These are phyloP conservation scores for Scheffersomyces illinoinensis DNA, from an alignment of 1,139 yeast genomes.

Conservation along the genomic window DNA sequence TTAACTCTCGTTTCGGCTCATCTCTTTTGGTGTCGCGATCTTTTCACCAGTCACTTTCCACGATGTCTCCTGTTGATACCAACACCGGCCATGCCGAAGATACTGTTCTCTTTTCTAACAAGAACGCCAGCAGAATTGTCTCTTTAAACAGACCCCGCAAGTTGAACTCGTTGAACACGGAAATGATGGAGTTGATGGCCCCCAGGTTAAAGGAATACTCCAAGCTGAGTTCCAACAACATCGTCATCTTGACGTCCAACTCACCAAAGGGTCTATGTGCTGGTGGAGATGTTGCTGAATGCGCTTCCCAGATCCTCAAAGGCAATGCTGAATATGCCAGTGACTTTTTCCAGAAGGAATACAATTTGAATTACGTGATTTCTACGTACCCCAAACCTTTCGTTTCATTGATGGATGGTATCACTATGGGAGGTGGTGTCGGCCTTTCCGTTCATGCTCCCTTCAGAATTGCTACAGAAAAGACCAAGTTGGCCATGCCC, in stretches of 20 bases:
- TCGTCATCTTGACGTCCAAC: constrained; percentile 70
- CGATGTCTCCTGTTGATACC: background rate
- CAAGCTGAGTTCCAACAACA: constrained; percentile 62
- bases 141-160: constrained; percentile 80
- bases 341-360: constrained; percentile 77
- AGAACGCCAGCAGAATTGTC: constrained; percentile 70
- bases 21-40: background rate
- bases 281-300: constrained; percentile 91
- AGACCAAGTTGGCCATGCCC: constrained; percentile 94
- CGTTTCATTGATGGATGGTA: constrained; percentile 84
- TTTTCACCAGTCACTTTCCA: background rate
- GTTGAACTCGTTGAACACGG: constrained; percentile 78
- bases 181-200: constrained; percentile 74
- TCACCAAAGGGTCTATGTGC: constrained; percentile 73
- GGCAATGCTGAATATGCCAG: constrained; percentile 57
- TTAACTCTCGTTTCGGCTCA: background rate
- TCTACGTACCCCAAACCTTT: constrained; percentile 85
- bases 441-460: constrained; percentile 93
- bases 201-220: constrained; percentile 79
- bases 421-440: constrained; percentile 98
- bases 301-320: constrained; percentile 53
- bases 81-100: constrained; percentile 35
- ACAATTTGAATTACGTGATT: constrained; percentile 74
- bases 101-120: constrained; percentile 61
- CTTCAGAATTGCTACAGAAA: constrained; percentile 88